Conservation (phyloP, 192 early-diverging fungal species). For the Podila minutissima region DNA sequence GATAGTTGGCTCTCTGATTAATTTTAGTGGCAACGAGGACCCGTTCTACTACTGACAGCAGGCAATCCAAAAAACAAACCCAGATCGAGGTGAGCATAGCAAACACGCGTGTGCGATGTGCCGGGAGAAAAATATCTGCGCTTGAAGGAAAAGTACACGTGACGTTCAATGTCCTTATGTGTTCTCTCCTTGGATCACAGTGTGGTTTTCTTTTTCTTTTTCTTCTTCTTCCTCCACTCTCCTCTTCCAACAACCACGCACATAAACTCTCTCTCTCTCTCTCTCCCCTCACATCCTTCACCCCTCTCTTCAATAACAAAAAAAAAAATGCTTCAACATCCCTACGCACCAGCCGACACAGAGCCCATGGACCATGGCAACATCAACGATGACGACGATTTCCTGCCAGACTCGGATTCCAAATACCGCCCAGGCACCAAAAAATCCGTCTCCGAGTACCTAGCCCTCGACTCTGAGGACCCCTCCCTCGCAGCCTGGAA, state of each 20-base stretch:
- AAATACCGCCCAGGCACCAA: slow-evolving; percentile 89
- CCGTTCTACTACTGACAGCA: too few relatives aligned
- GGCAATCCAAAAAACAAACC: too few relatives aligned
- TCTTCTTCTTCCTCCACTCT: slow-evolving; percentile 8
- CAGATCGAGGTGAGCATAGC: too few relatives aligned
- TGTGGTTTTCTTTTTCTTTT: background rate
- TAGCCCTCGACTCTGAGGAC: slow-evolving; percentile 71
- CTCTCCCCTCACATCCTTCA: background rate
- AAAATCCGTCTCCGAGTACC: slow-evolving; percentile 86
- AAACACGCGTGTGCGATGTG: too few relatives aligned
- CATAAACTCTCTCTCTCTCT: background rate
- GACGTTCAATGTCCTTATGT: too few relatives aligned
- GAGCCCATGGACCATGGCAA: background rate
- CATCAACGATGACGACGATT: slow-evolving; percentile 47
- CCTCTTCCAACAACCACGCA: slow-evolving; percentile 1
- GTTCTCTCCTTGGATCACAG: too few relatives aligned
- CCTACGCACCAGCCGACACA: slow-evolving; percentile 38
- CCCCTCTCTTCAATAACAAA: background rate
- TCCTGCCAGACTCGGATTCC: slow-evolving; percentile 73
- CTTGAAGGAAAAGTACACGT: too few relatives aligned
- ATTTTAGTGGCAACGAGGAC: too few relatives aligned
- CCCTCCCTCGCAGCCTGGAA: background rate
- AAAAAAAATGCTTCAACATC: slow-evolving; percentile 31
- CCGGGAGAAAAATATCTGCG: too few relatives aligned
- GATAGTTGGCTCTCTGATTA: too few relatives aligned